Evolutionary conservation across 2,329 filamentous ascomycete genomes (phyloP).

Genomic region (Aspergillus sp.): DNA sequence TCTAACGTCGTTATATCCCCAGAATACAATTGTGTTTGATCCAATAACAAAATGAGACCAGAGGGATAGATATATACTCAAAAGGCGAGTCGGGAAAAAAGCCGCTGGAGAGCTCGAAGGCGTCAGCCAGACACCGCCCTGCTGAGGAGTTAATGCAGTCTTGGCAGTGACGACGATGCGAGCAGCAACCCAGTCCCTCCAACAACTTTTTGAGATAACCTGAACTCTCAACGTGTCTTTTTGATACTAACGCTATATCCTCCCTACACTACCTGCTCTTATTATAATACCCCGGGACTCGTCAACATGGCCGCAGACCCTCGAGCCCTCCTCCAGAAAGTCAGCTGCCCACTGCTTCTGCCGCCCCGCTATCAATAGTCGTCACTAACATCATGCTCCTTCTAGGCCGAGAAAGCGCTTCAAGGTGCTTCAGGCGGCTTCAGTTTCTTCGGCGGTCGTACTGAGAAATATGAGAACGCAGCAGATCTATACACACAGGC

Average conservation of each 20-base stretch:
- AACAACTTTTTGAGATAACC: not conserved
- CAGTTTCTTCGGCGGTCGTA: slow-evolving; percentile 80
- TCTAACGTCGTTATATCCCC: not conserved
- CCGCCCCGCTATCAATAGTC: slow-evolving; percentile 21
- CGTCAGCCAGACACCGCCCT: not conserved
- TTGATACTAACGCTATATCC: not conserved
- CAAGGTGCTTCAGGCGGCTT: slow-evolving; percentile 76
- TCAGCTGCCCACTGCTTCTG: slow-evolving; percentile 36
- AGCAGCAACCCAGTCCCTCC: not conserved
- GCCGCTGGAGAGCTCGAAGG: not conserved
- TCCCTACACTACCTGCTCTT: not conserved
- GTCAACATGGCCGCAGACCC: slow-evolving; percentile 71
- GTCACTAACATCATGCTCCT: slow-evolving; percentile 28
- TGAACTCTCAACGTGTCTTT: not conserved
- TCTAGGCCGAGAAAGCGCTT: slow-evolving; percentile 81
- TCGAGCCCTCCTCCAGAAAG: slow-evolving; percentile 75
- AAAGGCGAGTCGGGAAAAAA: not conserved
- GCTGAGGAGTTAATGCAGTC: not conserved
- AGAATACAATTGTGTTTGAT: not conserved
- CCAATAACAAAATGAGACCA: not conserved
- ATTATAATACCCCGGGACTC: not conserved
- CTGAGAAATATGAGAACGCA: slow-evolving; percentile 87
- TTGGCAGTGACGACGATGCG: slow-evolving; percentile 6
- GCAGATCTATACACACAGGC: slow-evolving; percentile 85
- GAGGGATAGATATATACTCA: not conserved